Base-by-base conservation (phyloP, 2,329 filamentous ascomycete species). In the Aspergillus flavus region DNA sequence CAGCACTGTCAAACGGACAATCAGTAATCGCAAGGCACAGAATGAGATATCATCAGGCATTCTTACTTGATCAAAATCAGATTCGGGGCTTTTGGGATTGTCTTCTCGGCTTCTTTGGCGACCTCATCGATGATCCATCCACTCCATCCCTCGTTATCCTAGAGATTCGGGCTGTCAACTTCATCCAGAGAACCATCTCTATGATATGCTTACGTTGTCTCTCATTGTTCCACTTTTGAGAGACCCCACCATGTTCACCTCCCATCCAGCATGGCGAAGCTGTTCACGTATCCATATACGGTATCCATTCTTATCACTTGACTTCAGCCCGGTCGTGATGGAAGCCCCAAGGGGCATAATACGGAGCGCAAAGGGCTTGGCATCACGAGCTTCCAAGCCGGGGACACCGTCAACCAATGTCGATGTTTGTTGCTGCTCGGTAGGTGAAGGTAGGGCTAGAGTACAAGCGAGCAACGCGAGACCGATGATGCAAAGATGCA, bases 61-160 rank as follows among this genome's bases (percentile, higher is more conserved):
- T 61, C 65, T 36, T 36, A 73, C 72, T 73, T 74, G 54, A 74
- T 63, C 4, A 74, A 64, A 32, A 74, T 71, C 19, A 74, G 46
- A 61, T 73, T 73, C 1, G 72, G 72, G 32, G 69, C 59, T 23
- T 67, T 36, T 5, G 65, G 53, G 30, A 69, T 65, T 0, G 59
- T 62, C 28, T 61, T 57, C 6, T 66, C 60, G 14, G 34, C 66
- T 26, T 65, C 57, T 16, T 56, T 23, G 1, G 64, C 46, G 1
- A 73, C 19, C 53, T 72, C 61, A 39, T 73, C 67, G 4, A 73
- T 61, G 57, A 66, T 58, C 50, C 61, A 66, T 19, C 72, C 71
- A 9, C 63, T 52, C 28, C 70, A 66, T 3, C 69, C 72, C 54
- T 74, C 71, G 26, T 72, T 67, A 9, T 67, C 61, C 71, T 73